A percentile compares a stretch with the other conserved stretches of the same genome.
Conservation (phyloP, 768 basidiomycete genomes). For the Phylloporus arenicola region DNA sequence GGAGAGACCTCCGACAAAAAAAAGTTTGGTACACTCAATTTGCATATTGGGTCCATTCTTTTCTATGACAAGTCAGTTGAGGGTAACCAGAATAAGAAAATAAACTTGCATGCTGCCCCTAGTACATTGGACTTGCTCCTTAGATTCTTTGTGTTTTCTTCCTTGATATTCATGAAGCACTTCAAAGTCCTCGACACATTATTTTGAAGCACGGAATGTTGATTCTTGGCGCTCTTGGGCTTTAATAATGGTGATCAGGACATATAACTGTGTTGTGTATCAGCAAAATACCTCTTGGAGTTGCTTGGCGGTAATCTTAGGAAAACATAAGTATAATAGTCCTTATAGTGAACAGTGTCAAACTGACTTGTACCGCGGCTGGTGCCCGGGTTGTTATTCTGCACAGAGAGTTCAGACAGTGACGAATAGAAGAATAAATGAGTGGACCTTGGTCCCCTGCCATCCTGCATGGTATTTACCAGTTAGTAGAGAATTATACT, state of each 20-base stretch:
- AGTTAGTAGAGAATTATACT: no score
- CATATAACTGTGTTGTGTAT: neutral
- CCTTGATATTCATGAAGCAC: conserved; percentile 86
- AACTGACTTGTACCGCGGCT: conserved; percentile 80
- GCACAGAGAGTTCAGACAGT: conserved; percentile 4
- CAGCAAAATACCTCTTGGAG: conserved; percentile 68
- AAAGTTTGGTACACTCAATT: conserved; percentile 51
- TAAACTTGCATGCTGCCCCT: conserved; percentile 68
- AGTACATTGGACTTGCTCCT: conserved; percentile 78
- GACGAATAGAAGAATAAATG: conserved; percentile 1
- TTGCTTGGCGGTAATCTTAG: conserved; percentile 92
- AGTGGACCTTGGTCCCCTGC: conserved; percentile 64
- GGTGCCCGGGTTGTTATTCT: conserved; percentile 96
- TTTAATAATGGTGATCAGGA: conserved; percentile 33
- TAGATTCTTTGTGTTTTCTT: conserved; percentile 88
- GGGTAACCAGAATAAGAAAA: neutral
- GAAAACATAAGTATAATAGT: conserved; percentile 12
- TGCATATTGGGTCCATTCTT: no score
- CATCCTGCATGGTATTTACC: conserved; percentile 60
- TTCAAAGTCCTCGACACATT: conserved; percentile 95
- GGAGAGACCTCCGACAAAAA: neutral
- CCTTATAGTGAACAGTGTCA: neutral
- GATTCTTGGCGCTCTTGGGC: conserved; percentile 98
- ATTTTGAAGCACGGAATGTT: conserved; percentile 85
- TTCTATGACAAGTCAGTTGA: no score